Evolutionary conservation across 805 yeast genomes (phyloP), one percentile per base, ranked within the genome.

Genomic region (Cyberlindnera lachancei): DNA sequence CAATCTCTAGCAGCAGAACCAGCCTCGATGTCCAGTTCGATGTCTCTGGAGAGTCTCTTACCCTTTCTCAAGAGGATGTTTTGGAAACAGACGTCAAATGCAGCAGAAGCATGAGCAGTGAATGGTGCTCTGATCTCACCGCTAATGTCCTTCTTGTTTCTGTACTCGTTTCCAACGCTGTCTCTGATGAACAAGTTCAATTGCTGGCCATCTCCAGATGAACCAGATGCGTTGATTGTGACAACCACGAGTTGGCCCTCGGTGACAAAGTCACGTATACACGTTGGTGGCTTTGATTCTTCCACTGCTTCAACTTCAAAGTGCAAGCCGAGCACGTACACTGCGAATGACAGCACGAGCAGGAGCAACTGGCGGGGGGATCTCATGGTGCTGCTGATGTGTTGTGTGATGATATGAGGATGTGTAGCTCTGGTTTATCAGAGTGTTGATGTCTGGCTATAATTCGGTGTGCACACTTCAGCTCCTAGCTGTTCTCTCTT

Each of bases 1-100:
- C 97, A 92, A 63, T 92, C 97, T 60, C 97, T 80, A 25, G 97
- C 98, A 50, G 87, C 84, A 31, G 96, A 84, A 27, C 98, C 98
- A 41, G 87, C 78, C 59, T 92, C 97, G 38, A 92, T 79, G 43
- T 88, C 96, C 50, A 92, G 66, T 52, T 87, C 96, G 47, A 92
- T 65, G 33, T 79, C 79, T 58, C 97, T 79, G 38, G 63, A 56
- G 45, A 70, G 49, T 19, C 65, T 55, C 28, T 66, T 63, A 18
- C 70, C 69, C 34, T 60, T 56, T 36, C 64, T 58, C 20, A 53
- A 46, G n/a, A 57, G 36, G 30, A 65, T 56, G 58, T 92, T 90
- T 38, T 79, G 81, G 61, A 92, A 82, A 60, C 98, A 92, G 34
- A 92, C 74, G 60, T 92, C 98, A 55, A 92, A 77, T 3, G 95